Base-by-base conservation (phyloP, 805 yeast genomes). In the Isabelozyma pseudorhagii region DNA sequence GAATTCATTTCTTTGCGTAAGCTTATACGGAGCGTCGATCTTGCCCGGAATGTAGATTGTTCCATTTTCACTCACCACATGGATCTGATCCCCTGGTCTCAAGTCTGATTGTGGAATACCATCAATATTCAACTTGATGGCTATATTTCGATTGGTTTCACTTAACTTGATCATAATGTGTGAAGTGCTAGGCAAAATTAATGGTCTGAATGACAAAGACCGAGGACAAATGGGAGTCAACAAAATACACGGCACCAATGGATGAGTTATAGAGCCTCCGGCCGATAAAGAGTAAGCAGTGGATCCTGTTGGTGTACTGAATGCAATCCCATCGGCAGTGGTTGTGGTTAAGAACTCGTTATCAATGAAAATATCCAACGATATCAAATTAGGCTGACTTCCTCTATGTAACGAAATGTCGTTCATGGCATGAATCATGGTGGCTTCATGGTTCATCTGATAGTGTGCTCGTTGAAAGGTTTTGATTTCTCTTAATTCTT, bases 241-340 rank as follows among this genome's bases (percentile, higher is more conserved):
- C 44, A 92, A 69, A 9, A 89, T 84, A 52, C 94, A 85, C 13
- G 90, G 86, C 8, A 92, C 96, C 46, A 84, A 69, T 0, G 98
- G 97, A 55, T 92, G 96, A 1, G 89, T 93, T 51, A 92, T 92
- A 11, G 96, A 83, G 1, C 98, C 98, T 11, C 98, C 97, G 0
- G 96, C 82, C 28, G 89, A 81, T 46, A 92, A 71, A 0, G 96
- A 88, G 62, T 92, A 92, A 0, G 97, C 97, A 0, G 97, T 92
- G 8, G 96, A 89, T 0, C 98, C 98, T 0, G 97, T 92, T 14
- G 98, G 98, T 0, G 97, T 88, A 3, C 94, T 79, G 43, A 90
- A 75, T 5, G 84, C 81, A 8, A 92, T 78, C 38, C 98, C 98
- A 67, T 93, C 98, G 1, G 96, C 97, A 0, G 93, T 87, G 4